Evolutionary conservation across 2,329 filamentous ascomycete species (phyloP).

Genomic region (Phyllosticta citribraziliensis): DNA sequence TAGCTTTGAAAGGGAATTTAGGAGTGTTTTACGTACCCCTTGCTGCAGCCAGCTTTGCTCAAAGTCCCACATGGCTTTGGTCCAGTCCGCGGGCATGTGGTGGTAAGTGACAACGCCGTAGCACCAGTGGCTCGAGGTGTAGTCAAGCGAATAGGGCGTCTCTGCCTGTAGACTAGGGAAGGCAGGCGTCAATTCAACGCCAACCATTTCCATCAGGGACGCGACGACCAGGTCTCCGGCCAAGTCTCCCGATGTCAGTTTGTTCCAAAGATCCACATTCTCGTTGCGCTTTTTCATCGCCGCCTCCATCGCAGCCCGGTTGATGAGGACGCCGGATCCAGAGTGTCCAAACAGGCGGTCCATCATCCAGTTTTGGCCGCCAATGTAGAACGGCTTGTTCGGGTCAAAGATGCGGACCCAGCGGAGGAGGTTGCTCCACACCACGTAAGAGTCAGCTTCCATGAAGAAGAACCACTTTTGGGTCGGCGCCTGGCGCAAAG

Average conservation of each 20-base stretch:
- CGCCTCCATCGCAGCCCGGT: not conserved
- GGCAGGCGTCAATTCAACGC: constrained; percentile 2
- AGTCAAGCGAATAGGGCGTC: constrained; percentile 20
- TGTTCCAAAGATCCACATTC: constrained; percentile 4
- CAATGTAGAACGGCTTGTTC: constrained; percentile 5
- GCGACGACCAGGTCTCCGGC: constrained; percentile 7
- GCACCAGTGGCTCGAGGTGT: constrained; percentile 33
- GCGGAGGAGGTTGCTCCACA: constrained; percentile 7
- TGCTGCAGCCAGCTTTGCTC: constrained; percentile 29
- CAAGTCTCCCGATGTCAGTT: constrained; percentile 1
- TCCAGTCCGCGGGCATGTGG: constrained; percentile 28
- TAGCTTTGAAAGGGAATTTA: not conserved
- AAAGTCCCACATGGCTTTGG: constrained; percentile 30
- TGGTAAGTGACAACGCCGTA: constrained; percentile 33
- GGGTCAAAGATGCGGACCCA: constrained; percentile 1
- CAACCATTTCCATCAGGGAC: not conserved
- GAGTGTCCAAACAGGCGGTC: constrained; percentile 1
- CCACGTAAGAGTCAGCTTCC: constrained; percentile 7
- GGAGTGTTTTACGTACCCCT: constrained; percentile 14
- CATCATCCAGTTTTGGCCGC: constrained; percentile 7
- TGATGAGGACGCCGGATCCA: constrained; percentile 4
- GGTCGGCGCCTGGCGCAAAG: constrained; percentile 21
- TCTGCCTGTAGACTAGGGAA: constrained; percentile 21
- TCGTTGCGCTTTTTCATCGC: constrained; percentile 1
- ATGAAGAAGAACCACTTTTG: constrained; percentile 11